Evolutionary conservation across 768 basidiomycete genomes (phyloP), one percentile per base, ranked within the genome.

Genomic region (Lactifluus piperatus): DNA sequence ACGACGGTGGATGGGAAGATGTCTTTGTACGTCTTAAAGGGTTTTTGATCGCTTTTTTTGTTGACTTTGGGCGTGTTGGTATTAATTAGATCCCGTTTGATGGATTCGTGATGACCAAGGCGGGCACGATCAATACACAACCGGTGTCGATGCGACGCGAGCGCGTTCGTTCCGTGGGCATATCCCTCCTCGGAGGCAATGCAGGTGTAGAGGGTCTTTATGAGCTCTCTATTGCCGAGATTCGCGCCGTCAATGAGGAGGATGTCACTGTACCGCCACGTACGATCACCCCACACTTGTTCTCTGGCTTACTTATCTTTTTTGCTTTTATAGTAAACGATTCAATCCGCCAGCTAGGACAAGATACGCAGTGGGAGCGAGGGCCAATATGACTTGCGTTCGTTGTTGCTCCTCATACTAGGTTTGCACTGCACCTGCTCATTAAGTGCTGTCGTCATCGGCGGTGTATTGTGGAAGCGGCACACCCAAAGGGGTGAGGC

Each of bases 161-260:
- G 51, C 81, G 80, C 46, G 73, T 98, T 16, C 79, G 86, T 50
- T 88, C 88, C 5, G 77, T 97, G 18, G 94, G 94, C 1, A 86
- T 97, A 36, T 91, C 91, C 1, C 72, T 97, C 16, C 75, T 98
- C 4, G 94, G 93, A 13, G 90, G 91, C 2, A 91, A 89, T 55
- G 84, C 87, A 56, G 81, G 84, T 14, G 75, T 82, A 9, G 76
- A 83, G 43, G 93, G 93, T 2, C 74, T 75, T 27, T 95, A 88
- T 66, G 93, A 94, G 65, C 79, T 95, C 0, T 88, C 86, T 3
- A 77, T 94, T 46, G 88, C 91, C 64, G 83, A 81, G 2, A 88
- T 95, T 57, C 78, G 85, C 54, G 81, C 87, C n/a, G 85, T 91
- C 27, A 90, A 91, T 58, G 81, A 88, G 52, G 85, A 85, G 64